Percentiles rank a stretch among this genome's conserved stretches.
These are phyloP conservation scores for Lodderomyces parapsilosis DNA, from an alignment of 1,139 yeast genomes.

Conservation along the genomic window DNA sequence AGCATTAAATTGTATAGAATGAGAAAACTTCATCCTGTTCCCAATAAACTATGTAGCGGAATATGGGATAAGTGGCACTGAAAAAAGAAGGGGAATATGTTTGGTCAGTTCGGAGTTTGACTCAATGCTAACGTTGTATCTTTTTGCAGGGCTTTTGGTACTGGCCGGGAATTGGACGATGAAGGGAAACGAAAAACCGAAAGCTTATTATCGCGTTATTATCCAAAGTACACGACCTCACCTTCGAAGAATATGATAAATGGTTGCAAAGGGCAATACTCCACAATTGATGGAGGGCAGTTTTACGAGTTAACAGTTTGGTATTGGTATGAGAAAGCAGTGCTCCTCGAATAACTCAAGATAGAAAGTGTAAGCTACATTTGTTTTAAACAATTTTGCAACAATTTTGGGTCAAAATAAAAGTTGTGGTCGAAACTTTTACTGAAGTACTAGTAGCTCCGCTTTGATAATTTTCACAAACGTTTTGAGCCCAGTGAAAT, in stretches of 20 bases:
- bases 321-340: too few species aligned
- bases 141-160: neutral
- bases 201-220: neutral
- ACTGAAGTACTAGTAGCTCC: too few species aligned
- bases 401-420: too few species aligned
- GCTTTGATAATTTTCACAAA: too few species aligned
- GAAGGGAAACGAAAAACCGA: neutral
- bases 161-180: neutral
- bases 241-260: neutral
- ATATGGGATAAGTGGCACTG: neutral
- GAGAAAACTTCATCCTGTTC: conserved; percentile 63
- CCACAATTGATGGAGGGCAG: too few species aligned
- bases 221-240: neutral
- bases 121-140: neutral
- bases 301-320: too few species aligned
- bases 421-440: too few species aligned
- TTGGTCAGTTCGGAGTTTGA: neutral
- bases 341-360: too few species aligned
- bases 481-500: too few species aligned
- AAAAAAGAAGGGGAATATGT: neutral
- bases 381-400: too few species aligned
- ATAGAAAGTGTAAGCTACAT: too few species aligned
- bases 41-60: neutral
- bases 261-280: neutral
- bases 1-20: conserved; percentile 69